Evolutionary conservation across 441 rosid species (phyloP), one percentile per base, ranked within the genome.

Genomic region (Geranium incanum): DNA sequence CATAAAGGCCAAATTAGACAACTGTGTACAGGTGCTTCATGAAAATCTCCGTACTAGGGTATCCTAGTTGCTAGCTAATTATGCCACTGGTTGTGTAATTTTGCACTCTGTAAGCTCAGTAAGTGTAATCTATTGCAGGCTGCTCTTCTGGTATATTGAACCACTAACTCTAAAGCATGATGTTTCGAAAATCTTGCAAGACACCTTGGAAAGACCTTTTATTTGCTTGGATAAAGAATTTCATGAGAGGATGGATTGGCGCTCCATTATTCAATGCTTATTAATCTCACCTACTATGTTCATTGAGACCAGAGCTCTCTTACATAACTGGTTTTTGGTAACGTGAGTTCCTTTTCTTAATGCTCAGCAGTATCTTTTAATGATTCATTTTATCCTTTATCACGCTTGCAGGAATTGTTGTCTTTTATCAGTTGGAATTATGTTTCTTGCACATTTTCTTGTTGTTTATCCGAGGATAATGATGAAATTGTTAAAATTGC

Each of bases 271-370:
- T 64, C 66, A 79, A 59, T 80, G 88, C 84, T 78, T 85, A 79
- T 84, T 74, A 60, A 77, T 88, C 77, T 88, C 88, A 74, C 90
- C 93, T 64, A 3, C 50, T 37, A 81, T 80, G 83, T 88, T 88
- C 71, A 72, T 76, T 6, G 80, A 85, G 77, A 69, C 80, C 38
- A 84, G 90, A 78, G 82, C 90, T 52, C 81, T 88, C 57, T 82
- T 92, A 66, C 96, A 90, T 73, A 82, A 78, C 57, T 92, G 96
- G 95, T 76, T 92, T 81, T 74, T 92, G 70, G 80, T 79, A 66
- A 81, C 93, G 95, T 88, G 76, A 86, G 92, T 88, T 72, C 65
- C 52, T 19, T 0, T 70, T 63, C 33, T 23, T 11, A 38, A 28
- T 63, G 38, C 16, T 23, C 33, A 5, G 7, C 0, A 37, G 3